Conservation (phyloP, 306 rosid genomes). For the Sphenostylis stenocarpa region DNA sequence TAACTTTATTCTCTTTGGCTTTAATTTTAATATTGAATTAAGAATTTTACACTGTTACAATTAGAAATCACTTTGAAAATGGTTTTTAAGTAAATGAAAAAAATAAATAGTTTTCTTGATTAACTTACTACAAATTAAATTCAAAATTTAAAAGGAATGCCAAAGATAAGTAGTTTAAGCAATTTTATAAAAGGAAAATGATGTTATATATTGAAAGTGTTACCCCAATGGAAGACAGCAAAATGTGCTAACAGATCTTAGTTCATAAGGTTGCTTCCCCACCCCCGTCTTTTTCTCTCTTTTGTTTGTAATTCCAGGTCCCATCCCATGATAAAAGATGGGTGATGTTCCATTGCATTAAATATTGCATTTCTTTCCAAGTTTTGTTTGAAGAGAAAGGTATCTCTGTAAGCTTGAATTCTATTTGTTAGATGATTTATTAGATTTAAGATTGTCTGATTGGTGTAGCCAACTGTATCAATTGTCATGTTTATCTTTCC, state of each 20-base stretch:
- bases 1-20: neutral
- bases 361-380: slow-evolving; percentile 13
- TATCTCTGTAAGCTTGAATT: slow-evolving; percentile 6
- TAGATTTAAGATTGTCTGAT: neutral
- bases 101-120: neutral
- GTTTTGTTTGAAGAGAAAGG: slow-evolving; percentile 8
- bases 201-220: neutral
- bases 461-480: neutral
- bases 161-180: neutral
- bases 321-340: neutral
- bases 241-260: neutral
- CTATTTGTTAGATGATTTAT: neutral
- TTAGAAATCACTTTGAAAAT: neutral
- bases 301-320: neutral
- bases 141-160: neutral
- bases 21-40: neutral
- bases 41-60: neutral
- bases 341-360: neutral
- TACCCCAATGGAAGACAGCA: slow-evolving; percentile 6
- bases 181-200: neutral
- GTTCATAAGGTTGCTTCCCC: slow-evolving; percentile 20
- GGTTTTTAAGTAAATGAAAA: neutral
- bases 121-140: neutral
- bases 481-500: neutral
- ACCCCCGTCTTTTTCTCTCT: neutral